A percentile compares a stretch with the other conserved stretches of the same genome.
Conservation (phyloP, 2,329 filamentous ascomycete genomes). For the Cordyceps cicadae region DNA sequence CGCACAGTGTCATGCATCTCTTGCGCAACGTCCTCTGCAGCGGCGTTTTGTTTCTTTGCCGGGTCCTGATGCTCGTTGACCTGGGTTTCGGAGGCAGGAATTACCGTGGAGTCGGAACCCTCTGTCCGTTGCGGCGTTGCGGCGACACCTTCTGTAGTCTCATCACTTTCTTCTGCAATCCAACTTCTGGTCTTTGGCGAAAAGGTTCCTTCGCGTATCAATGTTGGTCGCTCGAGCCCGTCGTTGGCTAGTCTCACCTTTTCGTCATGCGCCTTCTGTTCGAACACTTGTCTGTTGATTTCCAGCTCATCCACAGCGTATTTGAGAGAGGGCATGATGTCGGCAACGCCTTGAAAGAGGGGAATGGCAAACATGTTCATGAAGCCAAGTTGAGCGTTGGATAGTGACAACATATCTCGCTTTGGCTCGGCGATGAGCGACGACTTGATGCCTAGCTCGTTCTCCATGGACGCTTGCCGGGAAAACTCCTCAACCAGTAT, state of each 20-base stretch:
- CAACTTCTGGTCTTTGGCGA: conserved; percentile 39
- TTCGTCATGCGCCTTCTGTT: conserved; percentile 56
- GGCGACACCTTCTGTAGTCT: not conserved
- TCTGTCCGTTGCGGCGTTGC: conserved; percentile 3
- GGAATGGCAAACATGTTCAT: conserved; percentile 95
- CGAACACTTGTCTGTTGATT: conserved; percentile 67
- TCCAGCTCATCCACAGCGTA: conserved; percentile 80
- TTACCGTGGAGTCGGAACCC: conserved; percentile 7
- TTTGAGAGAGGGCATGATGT: conserved; percentile 74
- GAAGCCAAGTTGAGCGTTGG: conserved; percentile 84
- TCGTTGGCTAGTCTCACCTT: conserved; percentile 37
- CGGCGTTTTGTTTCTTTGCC: not conserved
- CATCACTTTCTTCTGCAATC: conserved; percentile 21
- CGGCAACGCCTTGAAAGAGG: conserved; percentile 78
- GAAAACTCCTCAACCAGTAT: conserved; percentile 95
- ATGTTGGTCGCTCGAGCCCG: conserved; percentile 28
- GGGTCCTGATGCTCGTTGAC: not conserved
- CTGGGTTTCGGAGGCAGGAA: not conserved
- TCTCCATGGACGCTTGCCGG: conserved; percentile 86
- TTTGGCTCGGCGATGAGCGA: conserved; percentile 79
- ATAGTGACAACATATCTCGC: conserved; percentile 74
- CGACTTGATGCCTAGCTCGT: conserved; percentile 76
- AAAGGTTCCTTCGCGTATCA: conserved; percentile 32
- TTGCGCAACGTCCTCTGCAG: not conserved
- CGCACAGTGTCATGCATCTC: not conserved